Evolutionary conservation across 1,139 yeast genomes (phyloP).

Genomic region (Kurtzmaniella quercitrusa): DNA sequence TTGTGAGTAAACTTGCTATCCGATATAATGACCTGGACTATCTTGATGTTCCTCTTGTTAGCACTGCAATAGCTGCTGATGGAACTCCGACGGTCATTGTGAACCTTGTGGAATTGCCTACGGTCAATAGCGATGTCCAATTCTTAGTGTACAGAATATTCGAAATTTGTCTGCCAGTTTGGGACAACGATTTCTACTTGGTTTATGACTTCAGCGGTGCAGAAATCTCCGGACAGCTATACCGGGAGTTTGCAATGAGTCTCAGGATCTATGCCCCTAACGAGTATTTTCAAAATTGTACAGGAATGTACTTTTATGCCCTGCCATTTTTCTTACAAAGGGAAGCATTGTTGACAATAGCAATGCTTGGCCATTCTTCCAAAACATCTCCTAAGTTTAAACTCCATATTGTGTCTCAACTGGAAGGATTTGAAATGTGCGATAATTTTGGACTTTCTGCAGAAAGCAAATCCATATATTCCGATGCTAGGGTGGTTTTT

Average conservation of each 20-base stretch:
- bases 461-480: slow-evolving; percentile 29
- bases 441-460: slow-evolving; percentile 48
- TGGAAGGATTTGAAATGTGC: slow-evolving; percentile 46
- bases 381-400: slow-evolving; percentile 14
- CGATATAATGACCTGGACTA: slow-evolving; percentile 43
- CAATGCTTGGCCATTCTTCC: slow-evolving; percentile 11
- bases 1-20: slow-evolving; percentile 65
- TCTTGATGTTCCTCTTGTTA: slow-evolving; percentile 46
- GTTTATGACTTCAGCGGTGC: slow-evolving; percentile 71
- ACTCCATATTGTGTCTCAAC: slow-evolving; percentile 37
- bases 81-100: slow-evolving; percentile 69
- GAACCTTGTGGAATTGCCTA: slow-evolving; percentile 38
- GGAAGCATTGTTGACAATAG: slow-evolving; percentile 12
- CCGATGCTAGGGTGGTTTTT: slow-evolving; percentile 62
- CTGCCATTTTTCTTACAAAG: slow-evolving; percentile 42
- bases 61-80: slow-evolving; percentile 63
- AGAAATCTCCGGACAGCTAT: slow-evolving; percentile 28
- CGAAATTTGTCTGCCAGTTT: slow-evolving; percentile 66
- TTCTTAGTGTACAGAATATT: slow-evolving; percentile 56
- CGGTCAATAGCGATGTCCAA: slow-evolving; percentile 47
- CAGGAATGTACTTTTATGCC: slow-evolving; percentile 56
- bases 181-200: slow-evolving; percentile 64
- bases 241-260: slow-evolving; percentile 25
- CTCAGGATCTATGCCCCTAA: slow-evolving; percentile 43
- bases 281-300: slow-evolving; percentile 51